These are phyloP conservation scores for Heliamphora pulchella DNA, from an alignment of 179 eudicot genomes.

Conservation along the genomic window DNA sequence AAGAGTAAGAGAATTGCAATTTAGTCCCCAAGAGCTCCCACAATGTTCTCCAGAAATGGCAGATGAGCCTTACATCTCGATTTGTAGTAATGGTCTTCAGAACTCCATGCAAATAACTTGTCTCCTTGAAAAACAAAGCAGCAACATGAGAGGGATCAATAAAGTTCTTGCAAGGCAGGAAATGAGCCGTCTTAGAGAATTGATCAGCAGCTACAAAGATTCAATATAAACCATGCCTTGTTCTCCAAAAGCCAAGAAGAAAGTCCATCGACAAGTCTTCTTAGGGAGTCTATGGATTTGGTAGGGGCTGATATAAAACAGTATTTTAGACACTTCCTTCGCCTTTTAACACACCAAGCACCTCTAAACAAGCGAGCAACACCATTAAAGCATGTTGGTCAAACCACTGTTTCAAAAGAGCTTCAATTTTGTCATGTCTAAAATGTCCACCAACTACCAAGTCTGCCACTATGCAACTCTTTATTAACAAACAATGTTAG, in stretches of 20 bases:
- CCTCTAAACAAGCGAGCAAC: not conserved
- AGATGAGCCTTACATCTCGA: too few relatives aligned
- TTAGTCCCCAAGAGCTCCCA: too few relatives aligned
- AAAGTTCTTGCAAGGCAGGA: not conserved
- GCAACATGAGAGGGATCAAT: too few relatives aligned
- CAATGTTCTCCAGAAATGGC: too few relatives aligned
- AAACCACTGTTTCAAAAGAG: too few relatives aligned
- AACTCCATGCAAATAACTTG: too few relatives aligned
- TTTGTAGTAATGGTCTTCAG: too few relatives aligned
- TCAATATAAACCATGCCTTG: not conserved
- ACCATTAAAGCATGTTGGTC: not conserved
- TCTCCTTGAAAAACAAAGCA: too few relatives aligned
- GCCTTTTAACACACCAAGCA: slow-evolving; percentile 6
- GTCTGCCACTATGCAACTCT: too few relatives aligned
- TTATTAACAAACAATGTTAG: not conserved
- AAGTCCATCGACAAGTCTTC: slow-evolving; percentile 4
- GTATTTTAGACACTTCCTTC: slow-evolving; percentile 2
- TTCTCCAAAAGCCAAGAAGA: not conserved
- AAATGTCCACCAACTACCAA: too few relatives aligned
- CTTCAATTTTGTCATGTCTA: too few relatives aligned
- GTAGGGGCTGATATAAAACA: not conserved
- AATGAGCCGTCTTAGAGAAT: not conserved
- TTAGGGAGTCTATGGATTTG: not conserved
- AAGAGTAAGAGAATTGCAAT: not conserved
- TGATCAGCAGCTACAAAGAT: not conserved